A percentile compares a stretch with the other conserved stretches of the same genome.
Conservation (phyloP, 352 stramenopile species). For the Ochromonadaceae sp. region DNA sequence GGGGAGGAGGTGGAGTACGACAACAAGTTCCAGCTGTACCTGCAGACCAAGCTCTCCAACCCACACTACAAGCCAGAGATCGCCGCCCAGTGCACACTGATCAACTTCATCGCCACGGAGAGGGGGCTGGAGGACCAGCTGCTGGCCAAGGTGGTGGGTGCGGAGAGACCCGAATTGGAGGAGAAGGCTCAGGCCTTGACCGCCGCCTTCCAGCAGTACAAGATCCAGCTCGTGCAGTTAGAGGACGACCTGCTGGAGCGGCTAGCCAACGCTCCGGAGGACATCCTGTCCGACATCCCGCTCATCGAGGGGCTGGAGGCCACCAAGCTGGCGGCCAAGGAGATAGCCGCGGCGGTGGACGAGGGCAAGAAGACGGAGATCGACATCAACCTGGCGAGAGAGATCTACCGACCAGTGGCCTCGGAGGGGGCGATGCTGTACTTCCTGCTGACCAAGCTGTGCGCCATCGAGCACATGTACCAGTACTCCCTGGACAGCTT, state of each 20-base stretch:
- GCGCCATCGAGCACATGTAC: constrained; percentile 92
- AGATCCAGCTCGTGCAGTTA: constrained; percentile 86
- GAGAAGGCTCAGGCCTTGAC: constrained; percentile 79
- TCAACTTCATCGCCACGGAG: constrained; percentile 95
- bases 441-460: constrained; percentile 87
- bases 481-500: constrained; percentile 92
- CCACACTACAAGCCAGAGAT: constrained; percentile 96
- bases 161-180: constrained; percentile 82
- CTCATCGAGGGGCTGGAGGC: constrained; percentile 87
- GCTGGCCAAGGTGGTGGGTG: constrained; percentile 83
- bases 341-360: constrained; percentile 84
- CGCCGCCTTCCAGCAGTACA: constrained; percentile 75
- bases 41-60: constrained; percentile 91
- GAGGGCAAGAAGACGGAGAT: constrained; percentile 82
- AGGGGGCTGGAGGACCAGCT: constrained; percentile 85
- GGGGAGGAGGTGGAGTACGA: constrained; percentile 93
- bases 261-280: constrained; percentile 81
- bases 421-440: constrained; percentile 90
- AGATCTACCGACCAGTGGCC: constrained; percentile 79
- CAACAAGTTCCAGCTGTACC: constrained; percentile 82
- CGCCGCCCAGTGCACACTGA: constrained; percentile 77
- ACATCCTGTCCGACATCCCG: constrained; percentile 86
- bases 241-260: constrained; percentile 86
- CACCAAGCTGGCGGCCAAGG: constrained; percentile 84
- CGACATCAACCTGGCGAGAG: constrained; percentile 79